Evolutionary conservation across 129 eudicot species (phyloP), one percentile per base, ranked within the genome.

Genomic region (Cynara cardunculus): DNA sequence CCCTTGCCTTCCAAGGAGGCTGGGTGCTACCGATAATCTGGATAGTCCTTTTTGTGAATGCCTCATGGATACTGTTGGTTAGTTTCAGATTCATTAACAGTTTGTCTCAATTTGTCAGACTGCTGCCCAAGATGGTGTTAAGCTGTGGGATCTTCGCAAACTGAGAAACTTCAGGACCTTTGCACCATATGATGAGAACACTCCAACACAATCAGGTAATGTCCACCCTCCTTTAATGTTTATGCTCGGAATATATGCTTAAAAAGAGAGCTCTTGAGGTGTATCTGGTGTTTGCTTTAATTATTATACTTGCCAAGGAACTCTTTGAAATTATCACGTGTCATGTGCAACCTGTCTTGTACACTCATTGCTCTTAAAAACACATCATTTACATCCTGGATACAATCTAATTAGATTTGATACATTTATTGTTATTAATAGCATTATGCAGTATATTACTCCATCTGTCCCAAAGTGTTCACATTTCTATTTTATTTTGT

Each of bases 91-190:
- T 75, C 11, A 13, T 67, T 80, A 25, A 73, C 61, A 39, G 14
- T 69, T 61, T 64, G 25, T 22, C 25, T 31, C 10, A 44, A 69
- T 74, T 79, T 76, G 34, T 39, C 87, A 95, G 99, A 92, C 99
- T 82, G 97, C 99, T 32, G 99, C 99, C 66, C 94, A 90, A 74
- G 99, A 95, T 77, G 99, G 97, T 74, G 99, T 95, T 53, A 95
- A 90, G 86, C 88, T 95, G 66, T 95, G 97, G 97, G 99, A 95
- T 95, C 94, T 95, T 22, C 99, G 99, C 28, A 92, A 88, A 84
- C 77, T 95, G 89, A 92, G 85, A 87, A 95, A 95, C 87, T 95
- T 95, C 75, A 89, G 99, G 88, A 90, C 92, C 35, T 86, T 95
- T 72, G 31, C 93, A 44, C 92, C 96, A 0, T 92, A 90, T 84